A percentile compares a stretch with the other conserved stretches of the same genome.
Evolutionary conservation across 306 rosid genomes (phyloP).

Genomic region (Corylus heterophylla): DNA sequence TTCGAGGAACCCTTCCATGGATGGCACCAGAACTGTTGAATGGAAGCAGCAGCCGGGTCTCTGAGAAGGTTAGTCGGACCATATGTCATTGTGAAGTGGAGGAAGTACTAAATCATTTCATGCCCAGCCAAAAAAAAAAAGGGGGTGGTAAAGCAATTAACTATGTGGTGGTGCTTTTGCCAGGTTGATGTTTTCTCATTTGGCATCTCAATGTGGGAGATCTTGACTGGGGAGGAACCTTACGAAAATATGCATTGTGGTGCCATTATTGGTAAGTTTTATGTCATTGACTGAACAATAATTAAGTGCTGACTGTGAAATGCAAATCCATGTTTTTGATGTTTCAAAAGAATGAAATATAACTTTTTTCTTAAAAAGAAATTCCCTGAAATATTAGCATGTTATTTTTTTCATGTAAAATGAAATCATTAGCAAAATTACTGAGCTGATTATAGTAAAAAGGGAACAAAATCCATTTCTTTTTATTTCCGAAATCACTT

Average conservation of each 20-base stretch:
- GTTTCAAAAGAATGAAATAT: not conserved
- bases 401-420: not conserved
- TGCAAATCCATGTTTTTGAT: not conserved
- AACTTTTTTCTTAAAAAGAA: not conserved
- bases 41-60: slow-evolving; percentile 38
- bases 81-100: not conserved
- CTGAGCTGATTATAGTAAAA: not conserved
- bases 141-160: not conserved
- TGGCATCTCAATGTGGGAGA: slow-evolving; percentile 45
- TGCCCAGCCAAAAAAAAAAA: not conserved
- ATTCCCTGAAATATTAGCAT: not conserved
- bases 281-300: not conserved
- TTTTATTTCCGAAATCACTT: not conserved
- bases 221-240: slow-evolving; percentile 41
- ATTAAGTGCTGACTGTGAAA: slow-evolving; percentile 2
- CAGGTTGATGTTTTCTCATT: slow-evolving; percentile 38
- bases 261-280: slow-evolving; percentile 39
- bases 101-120: not conserved
- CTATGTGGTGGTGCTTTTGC: slow-evolving; percentile 11
- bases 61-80: slow-evolving; percentile 36
- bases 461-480: not conserved
- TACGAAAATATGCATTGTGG: slow-evolving; percentile 42
- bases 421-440: not conserved
- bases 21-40: slow-evolving; percentile 39
- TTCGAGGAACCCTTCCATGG: slow-evolving; percentile 42